Evolutionary conservation across 495 filamentous ascomycete species (phyloP).

Genomic region (Bathelium albidoporum): DNA sequence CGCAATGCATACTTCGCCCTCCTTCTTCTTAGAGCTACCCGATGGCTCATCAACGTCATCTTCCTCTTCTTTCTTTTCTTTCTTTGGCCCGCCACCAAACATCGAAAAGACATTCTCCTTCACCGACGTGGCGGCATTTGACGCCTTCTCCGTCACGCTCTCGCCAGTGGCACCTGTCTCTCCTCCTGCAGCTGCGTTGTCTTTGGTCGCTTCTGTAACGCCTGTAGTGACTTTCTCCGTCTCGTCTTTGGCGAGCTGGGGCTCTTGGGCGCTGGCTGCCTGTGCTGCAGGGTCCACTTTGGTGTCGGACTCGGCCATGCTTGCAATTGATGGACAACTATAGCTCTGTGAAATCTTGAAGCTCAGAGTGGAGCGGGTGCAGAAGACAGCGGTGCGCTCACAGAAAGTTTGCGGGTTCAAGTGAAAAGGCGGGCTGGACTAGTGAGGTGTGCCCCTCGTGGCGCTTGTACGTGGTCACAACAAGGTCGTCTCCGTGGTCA

Average conservation of each 20-base stretch:
- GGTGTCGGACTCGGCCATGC: slow-evolving; percentile 16
- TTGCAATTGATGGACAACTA: not conserved
- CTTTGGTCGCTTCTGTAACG: slow-evolving; percentile 7
- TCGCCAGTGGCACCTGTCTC: slow-evolving; percentile 3
- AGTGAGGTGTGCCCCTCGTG: not conserved
- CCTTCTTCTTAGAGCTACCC: slow-evolving; percentile 78
- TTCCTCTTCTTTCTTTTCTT: slow-evolving; percentile 69
- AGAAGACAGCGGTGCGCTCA: not conserved
- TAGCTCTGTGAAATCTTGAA: not conserved
- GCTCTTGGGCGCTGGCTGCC: slow-evolving; percentile 1
- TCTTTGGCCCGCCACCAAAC: slow-evolving; percentile 88
- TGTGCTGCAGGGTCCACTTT: slow-evolving; percentile 26
- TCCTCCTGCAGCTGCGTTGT: not conserved
- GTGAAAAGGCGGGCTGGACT: too few relatives aligned
- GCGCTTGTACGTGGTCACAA: not conserved
- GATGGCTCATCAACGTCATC: slow-evolving; percentile 70
- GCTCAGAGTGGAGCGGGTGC: not conserved
- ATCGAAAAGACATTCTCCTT: slow-evolving; percentile 83
- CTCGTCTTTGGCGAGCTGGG: slow-evolving; percentile 10
- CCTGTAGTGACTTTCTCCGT: slow-evolving; percentile 13
- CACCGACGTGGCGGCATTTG: slow-evolving; percentile 42
- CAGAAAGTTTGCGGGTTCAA: not conserved
- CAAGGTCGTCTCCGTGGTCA: not conserved
- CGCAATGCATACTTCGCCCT: slow-evolving; percentile 30
- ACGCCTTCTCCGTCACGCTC: slow-evolving; percentile 36